phyloP scores from a whole-genome alignment of 1,284 basidiomycete genomes.

The Ceratobasidium sp. region DNA sequence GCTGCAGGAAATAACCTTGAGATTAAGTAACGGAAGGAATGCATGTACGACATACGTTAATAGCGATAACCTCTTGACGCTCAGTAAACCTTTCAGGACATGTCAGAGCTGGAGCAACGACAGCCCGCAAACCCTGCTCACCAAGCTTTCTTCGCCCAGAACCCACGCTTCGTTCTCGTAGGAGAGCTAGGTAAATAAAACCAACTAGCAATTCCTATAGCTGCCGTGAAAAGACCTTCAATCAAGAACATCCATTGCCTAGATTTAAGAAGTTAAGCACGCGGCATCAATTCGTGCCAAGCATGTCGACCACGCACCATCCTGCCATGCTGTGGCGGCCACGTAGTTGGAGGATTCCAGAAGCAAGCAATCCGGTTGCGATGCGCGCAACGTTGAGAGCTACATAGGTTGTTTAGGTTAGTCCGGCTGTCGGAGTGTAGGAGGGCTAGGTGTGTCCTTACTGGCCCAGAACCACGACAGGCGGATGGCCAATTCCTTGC shows the following conservation, averaged over 20 bases:
- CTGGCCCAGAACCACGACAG: conserved; percentile 39
- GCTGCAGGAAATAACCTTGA: conserved; percentile 4
- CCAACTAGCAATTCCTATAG: conserved; percentile 19
- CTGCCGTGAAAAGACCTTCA: conserved; percentile 33
- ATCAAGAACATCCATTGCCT: conserved; percentile 38
- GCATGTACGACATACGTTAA: conserved; percentile 11
- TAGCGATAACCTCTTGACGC: conserved; percentile 32
- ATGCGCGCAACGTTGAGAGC: conserved; percentile 38
- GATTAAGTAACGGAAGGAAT: background rate
- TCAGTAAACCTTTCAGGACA: conserved; percentile 28
- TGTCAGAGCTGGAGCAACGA: background rate
- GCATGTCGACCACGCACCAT: conserved; percentile 11
- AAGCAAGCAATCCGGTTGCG: conserved; percentile 27
- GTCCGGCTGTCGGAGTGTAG: conserved; percentile 1
- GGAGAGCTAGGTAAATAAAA: conserved; percentile 27
- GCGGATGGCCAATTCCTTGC: conserved; percentile 32
- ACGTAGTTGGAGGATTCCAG: conserved; percentile 27
- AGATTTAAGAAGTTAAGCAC: background rate
- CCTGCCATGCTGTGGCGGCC: conserved; percentile 26
- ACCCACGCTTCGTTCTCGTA: conserved; percentile 29
- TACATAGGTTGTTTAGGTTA: background rate
- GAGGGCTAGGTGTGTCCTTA: background rate
- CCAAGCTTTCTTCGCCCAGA: conserved; percentile 33
- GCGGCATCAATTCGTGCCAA: conserved; percentile 13
- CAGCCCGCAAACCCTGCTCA: background rate